phyloP scores from a whole-genome alignment of 768 basidiomycete species.

The Leccinellum rugosiceps region DNA sequence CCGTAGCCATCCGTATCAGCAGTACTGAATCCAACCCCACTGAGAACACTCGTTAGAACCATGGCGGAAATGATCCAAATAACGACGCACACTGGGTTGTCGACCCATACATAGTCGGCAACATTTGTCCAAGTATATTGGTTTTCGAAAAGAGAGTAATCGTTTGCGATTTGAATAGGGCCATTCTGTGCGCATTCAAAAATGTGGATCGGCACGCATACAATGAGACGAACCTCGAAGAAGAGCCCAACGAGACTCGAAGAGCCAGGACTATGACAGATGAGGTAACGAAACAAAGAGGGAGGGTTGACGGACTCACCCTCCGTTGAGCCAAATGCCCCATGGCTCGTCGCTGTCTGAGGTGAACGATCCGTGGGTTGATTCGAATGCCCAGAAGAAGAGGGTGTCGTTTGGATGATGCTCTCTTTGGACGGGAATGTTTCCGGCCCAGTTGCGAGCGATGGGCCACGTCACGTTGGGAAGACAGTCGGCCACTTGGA shows the following conservation, averaged over 20 bases:
- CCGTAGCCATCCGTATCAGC: constrained; percentile 60
- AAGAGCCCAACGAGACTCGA: constrained; percentile 65
- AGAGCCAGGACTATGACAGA: constrained; percentile 53
- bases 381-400: constrained; percentile 66
- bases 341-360: constrained; percentile 48
- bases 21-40: constrained; percentile 64
- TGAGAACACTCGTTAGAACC: constrained; percentile 20
- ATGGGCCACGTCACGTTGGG: constrained; percentile 60
- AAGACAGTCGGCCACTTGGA: constrained; percentile 50
- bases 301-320: constrained; percentile 36
- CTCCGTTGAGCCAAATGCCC: constrained; percentile 75
- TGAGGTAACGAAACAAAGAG: neutral
- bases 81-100: constrained; percentile 58
- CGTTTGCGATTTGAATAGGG: constrained; percentile 53
- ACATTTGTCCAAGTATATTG: constrained; percentile 55
- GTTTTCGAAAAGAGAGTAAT: constrained; percentile 51
- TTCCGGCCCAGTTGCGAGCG: constrained; percentile 59
- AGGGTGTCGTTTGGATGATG: constrained; percentile 63
- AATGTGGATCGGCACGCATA: neutral
- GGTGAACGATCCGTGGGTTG: constrained; percentile 53
- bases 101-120: constrained; percentile 70
- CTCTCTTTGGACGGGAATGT: constrained; percentile 55
- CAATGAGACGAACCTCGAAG: constrained; percentile 50
- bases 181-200: constrained; percentile 50
- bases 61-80: neutral